Evolutionary conservation across 768 basidiomycete genomes (phyloP).

Genomic region (Rubroboletus pulcherrimus): DNA sequence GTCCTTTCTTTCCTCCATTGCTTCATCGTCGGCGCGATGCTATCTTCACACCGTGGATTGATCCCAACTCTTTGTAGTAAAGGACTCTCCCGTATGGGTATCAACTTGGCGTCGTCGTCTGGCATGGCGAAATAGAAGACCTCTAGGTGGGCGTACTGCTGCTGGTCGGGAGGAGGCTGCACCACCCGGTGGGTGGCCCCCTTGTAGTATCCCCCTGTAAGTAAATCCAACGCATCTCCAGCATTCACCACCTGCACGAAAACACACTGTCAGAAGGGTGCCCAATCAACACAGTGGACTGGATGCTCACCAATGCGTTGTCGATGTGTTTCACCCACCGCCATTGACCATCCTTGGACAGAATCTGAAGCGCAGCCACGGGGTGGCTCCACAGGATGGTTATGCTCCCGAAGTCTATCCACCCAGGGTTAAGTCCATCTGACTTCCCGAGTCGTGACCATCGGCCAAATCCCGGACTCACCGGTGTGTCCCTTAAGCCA

Average conservation of each 20-base stretch:
- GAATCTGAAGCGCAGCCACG: conserved; percentile 54
- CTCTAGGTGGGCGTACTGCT: conserved; percentile 45
- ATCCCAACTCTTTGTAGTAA: conserved; percentile 46
- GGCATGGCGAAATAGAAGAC: conserved; percentile 56
- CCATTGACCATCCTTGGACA: conserved; percentile 50
- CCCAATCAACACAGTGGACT: not conserved
- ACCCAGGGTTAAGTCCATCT: not conserved
- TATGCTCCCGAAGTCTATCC: conserved; percentile 50
- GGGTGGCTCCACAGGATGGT: conserved; percentile 62
- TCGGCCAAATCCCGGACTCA: conserved; percentile 10
- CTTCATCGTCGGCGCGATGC: conserved; percentile 47
- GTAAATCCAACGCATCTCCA: conserved; percentile 56
- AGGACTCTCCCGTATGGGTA: conserved; percentile 44
- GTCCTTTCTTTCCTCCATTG: conserved; percentile 51
- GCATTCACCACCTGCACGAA: conserved; percentile 51
- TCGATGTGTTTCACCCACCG: conserved; percentile 56
- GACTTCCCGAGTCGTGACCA: too few relatives aligned
- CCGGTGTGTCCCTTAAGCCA: conserved; percentile 63
- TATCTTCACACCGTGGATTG: conserved; percentile 33
- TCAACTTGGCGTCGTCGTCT: conserved; percentile 47
- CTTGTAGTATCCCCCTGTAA: conserved; percentile 58
- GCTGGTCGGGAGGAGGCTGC: conserved; percentile 56
- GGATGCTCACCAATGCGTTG: conserved; percentile 45
- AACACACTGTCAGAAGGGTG: not conserved
- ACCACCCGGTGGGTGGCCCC: conserved; percentile 61